These are phyloP conservation scores for Quercus lobata DNA, from an alignment of 331 rosid genomes.

Conservation along the genomic window DNA sequence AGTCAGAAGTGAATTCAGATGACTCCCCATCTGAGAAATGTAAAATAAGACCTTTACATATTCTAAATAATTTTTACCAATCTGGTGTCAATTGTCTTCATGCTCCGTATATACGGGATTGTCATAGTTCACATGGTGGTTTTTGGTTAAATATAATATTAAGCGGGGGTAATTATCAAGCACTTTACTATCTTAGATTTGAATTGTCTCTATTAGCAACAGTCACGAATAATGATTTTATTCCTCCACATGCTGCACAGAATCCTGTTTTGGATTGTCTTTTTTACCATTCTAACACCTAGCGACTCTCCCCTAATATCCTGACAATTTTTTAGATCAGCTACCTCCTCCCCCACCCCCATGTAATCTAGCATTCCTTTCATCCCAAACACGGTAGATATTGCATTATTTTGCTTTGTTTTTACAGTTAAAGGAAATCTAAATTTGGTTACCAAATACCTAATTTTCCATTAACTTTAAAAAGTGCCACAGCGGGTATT, in stretches of 20 bases:
- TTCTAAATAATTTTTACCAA: conserved; percentile 60
- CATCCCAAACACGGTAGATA: too few species aligned
- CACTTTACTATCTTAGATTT: conserved; percentile 57
- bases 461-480: too few species aligned
- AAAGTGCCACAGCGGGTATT: too few species aligned
- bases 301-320: too few species aligned
- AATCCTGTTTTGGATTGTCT: background rate
- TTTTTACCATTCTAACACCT: background rate
- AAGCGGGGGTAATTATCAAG: conserved; percentile 97
- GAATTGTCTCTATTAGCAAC: conserved; percentile 41
- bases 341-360: too few species aligned
- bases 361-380: too few species aligned
- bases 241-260: conserved; percentile 13
- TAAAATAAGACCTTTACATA: conserved; percentile 63
- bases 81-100: conserved; percentile 96
- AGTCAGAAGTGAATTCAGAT: conserved; percentile 29
- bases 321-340: too few species aligned
- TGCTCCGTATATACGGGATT: conserved; percentile 54
- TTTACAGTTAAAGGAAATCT: too few species aligned
- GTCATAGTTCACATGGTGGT: conserved; percentile 25
- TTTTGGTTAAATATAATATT: conserved; percentile 40
- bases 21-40: conserved; percentile 40
- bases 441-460: too few species aligned
- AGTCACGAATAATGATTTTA: conserved; percentile 24
- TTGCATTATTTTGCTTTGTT: too few species aligned